These are phyloP conservation scores for Trichosporon sp. DNA, from an alignment of 1,284 basidiomycete genomes.

Conservation along the genomic window DNA sequence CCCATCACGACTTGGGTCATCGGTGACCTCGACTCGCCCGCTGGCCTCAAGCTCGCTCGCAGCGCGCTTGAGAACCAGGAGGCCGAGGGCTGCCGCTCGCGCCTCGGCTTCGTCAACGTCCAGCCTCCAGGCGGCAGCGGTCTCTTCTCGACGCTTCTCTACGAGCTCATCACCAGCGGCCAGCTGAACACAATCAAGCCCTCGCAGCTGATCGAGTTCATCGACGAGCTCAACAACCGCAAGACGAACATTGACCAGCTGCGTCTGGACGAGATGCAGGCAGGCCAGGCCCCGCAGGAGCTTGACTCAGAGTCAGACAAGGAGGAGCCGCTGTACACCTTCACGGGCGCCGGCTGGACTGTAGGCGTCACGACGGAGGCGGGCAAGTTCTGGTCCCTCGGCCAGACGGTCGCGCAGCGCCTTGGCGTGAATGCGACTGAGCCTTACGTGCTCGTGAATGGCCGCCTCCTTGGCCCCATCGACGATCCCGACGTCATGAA, in stretches of 20 bases:
- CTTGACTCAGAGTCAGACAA: background rate
- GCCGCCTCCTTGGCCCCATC: conserved; percentile 66
- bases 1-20: conserved; percentile 61
- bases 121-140: background rate
- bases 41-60: conserved; percentile 56
- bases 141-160: conserved; percentile 39
- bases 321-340: conserved; percentile 10
- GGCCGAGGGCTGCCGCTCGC: conserved; percentile 28
- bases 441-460: conserved; percentile 67
- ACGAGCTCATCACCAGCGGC: conserved; percentile 30
- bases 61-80: conserved; percentile 60
- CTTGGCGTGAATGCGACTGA: conserved; percentile 58
- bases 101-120: conserved; percentile 49
- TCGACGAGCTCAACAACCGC: conserved; percentile 29
- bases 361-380: conserved; percentile 29
- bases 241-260: conserved; percentile 18
- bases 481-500: conserved; percentile 54
- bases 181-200: conserved; percentile 26
- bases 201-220: conserved; percentile 30
- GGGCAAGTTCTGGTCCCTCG: conserved; percentile 39
- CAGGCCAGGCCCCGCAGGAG: background rate
- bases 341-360: conserved; percentile 24
- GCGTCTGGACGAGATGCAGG: conserved; percentile 13
- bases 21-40: conserved; percentile 67
- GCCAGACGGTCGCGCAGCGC: conserved; percentile 21